Base-by-base conservation (phyloP, 345 rosid species). In the Aquilaria sinensis region DNA sequence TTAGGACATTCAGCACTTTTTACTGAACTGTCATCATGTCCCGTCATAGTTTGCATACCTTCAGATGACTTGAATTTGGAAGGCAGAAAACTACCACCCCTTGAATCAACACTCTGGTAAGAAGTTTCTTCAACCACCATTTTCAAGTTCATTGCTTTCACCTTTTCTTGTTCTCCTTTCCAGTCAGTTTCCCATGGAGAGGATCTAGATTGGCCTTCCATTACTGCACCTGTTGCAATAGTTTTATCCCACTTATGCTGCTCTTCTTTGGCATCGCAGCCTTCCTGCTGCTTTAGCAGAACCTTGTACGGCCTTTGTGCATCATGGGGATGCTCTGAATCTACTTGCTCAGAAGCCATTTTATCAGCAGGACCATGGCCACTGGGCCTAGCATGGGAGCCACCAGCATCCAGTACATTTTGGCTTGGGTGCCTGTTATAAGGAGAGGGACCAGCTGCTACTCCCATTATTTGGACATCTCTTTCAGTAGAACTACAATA, bases 261-360 rank as follows among this genome's bases (percentile, higher is more conserved):
- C 55, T 70, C 85, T 62, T 74, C 85, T 65, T 69, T 79, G 58
- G 74, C 88, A 60, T 76, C 84, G 83, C 88, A 80, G 61, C 76
- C 75, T 62, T 88, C 88, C 60, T 82, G 91, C 50, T 80, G 91
- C 84, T 84, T 91, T 75, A 91, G 70, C 61, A 87, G 90, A 72
- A 87, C 89, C 70, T 79, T 87, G 75, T 76, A 85, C 10, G 83
- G 87, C 53, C 82, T 82, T 61, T 72, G 85, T 15, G 74, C 34
- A 63, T 84, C 90, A 61, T 61, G 84, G 60, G 81, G 68, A 80
- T 75, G 89, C 68, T 79, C 73, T 60, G 82, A 69, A 73, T 86
- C 93, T 30, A 72, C 67, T 61, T 73, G 84, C 56, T 83, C 91
- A 31, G 74, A 59, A 72, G 72, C 69, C 71, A 80, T 58, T 64